Evolutionary conservation across 371 early-diverging fungal species (phyloP), one percentile per base, ranked within the genome.

Genomic region (Coemansia sp.): DNA sequence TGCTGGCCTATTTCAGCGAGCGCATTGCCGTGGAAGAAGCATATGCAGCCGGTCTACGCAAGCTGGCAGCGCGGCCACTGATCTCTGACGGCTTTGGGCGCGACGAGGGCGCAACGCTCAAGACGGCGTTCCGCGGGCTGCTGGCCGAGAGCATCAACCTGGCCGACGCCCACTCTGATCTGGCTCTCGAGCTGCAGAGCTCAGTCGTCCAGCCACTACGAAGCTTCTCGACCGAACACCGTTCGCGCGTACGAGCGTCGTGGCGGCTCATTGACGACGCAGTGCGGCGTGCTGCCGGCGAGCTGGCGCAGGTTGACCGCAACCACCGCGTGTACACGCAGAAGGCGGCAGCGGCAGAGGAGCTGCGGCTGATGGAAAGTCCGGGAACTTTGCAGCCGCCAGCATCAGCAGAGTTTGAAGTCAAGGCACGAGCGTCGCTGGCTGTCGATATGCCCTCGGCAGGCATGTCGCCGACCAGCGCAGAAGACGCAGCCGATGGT

Each of bases 21-120:
- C 84, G 90, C 6, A 84, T 86, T 42, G 82, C 85, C 2, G 82
- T 86, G 27, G 89, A 89, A 67, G 86, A 89, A 63, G 72, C 71
- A 8, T 88, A 87, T 67, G 87, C 85, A 2, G 79, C 56, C 39
- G 82, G 80, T 48, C 77, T 90, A 56, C 78, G 74, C 13, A 84
- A 87, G 51, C 85, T 89, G 64, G 82, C 85, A 2, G 82, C 79
- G 48, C 81, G 83, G 8, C 56, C 71, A 40, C 67, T 81, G 8
- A 42, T 59, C 59, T 40, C 79, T 2, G 70, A 82, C 11, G 91
- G 90, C 3, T 91, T 91, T 66, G 82, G 79, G 3, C 83, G 86
- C 56, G 90, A 91, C 77, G 91, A 90, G 47, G 91, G 91, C 2
- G 91, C 89, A 7, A 84, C 85, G 5, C 80, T 91, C 58, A 81